Evolutionary conservation across 106 monocot species (phyloP).

Genomic region (Dioscorea alata): DNA sequence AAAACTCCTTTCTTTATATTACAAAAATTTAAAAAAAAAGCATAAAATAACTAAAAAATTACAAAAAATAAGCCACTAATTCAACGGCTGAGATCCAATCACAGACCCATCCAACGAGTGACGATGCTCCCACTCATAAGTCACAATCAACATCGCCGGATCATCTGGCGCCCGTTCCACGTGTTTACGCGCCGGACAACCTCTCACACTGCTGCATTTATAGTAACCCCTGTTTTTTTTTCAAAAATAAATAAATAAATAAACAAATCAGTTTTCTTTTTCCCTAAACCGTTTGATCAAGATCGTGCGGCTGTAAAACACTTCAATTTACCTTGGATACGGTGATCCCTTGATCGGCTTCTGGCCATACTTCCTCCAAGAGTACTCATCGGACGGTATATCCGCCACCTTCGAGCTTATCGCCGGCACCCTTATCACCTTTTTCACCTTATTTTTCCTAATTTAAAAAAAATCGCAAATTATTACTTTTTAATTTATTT

Average conservation of each 20-base stretch:
- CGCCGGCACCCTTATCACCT: slow-evolving; percentile 61
- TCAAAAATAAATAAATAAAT: neutral
- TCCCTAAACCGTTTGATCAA: neutral
- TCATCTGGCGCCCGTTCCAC: slow-evolving; percentile 76
- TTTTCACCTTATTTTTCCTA: slow-evolving; percentile 55
- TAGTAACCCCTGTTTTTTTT: slow-evolving; percentile 56
- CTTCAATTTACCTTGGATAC: slow-evolving; percentile 50
- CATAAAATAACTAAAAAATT: too few relatives aligned
- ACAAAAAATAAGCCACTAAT: too few relatives aligned
- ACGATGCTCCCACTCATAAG: slow-evolving; percentile 78
- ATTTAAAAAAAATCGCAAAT: neutral
- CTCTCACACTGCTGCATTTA: slow-evolving; percentile 75
- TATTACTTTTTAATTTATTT: too few relatives aligned
- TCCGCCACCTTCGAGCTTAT: slow-evolving; percentile 67
- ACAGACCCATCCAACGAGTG: slow-evolving; percentile 15
- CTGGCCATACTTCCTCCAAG: slow-evolving; percentile 86
- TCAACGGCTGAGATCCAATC: too few relatives aligned
- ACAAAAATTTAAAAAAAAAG: too few relatives aligned
- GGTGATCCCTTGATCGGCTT: slow-evolving; percentile 87
- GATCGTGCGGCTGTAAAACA: neutral
- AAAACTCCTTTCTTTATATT: too few relatives aligned
- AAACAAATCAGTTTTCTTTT: too few relatives aligned
- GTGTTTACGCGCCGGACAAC: slow-evolving; percentile 89
- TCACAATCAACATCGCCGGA: slow-evolving; percentile 75
- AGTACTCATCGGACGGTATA: slow-evolving; percentile 65